Percentiles rank a stretch among this genome's conserved stretches.
phyloP scores from a whole-genome alignment of 116 monocot species.

The Posidonia oceanica region DNA sequence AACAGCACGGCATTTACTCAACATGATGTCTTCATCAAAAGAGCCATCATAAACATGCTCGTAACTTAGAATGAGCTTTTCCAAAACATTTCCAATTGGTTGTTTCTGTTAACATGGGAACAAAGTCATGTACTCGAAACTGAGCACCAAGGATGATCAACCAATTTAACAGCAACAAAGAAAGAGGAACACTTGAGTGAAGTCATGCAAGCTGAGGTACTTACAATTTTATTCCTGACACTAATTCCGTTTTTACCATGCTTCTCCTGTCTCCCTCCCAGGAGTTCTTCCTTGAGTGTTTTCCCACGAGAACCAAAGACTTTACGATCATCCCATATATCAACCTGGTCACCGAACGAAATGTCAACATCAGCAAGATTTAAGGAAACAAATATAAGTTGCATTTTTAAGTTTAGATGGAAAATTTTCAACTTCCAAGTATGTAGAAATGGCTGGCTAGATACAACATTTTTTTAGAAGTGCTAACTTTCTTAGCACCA shows the following conservation, averaged over 20 bases:
- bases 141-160: background rate
- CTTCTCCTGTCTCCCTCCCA: slow-evolving; percentile 30
- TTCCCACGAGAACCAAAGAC: slow-evolving; percentile 75
- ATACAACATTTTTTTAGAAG: too few relatives aligned
- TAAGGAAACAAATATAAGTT: too few relatives aligned
- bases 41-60: slow-evolving; percentile 26
- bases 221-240: slow-evolving; percentile 41
- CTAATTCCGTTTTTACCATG: slow-evolving; percentile 24
- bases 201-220: slow-evolving; percentile 1
- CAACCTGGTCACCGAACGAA: slow-evolving; percentile 26
- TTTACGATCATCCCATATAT: slow-evolving; percentile 90
- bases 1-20: slow-evolving; percentile 51
- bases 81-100: slow-evolving; percentile 35
- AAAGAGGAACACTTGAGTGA: background rate
- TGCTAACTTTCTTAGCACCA: background rate
- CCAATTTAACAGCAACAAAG: background rate
- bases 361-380: background rate
- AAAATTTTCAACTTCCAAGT: too few relatives aligned
- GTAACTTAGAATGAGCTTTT: slow-evolving; percentile 54
- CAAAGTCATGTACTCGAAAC: slow-evolving; percentile 6
- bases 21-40: slow-evolving; percentile 40
- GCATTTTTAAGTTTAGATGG: too few relatives aligned
- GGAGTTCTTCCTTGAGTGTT: slow-evolving; percentile 61
- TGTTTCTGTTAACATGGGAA: slow-evolving; percentile 34
- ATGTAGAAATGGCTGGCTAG: too few relatives aligned